A percentile compares a stretch with the other conserved stretches of the same genome.
Conservation (phyloP, 352 stramenopile genomes). For the Pythium brassicae region DNA sequence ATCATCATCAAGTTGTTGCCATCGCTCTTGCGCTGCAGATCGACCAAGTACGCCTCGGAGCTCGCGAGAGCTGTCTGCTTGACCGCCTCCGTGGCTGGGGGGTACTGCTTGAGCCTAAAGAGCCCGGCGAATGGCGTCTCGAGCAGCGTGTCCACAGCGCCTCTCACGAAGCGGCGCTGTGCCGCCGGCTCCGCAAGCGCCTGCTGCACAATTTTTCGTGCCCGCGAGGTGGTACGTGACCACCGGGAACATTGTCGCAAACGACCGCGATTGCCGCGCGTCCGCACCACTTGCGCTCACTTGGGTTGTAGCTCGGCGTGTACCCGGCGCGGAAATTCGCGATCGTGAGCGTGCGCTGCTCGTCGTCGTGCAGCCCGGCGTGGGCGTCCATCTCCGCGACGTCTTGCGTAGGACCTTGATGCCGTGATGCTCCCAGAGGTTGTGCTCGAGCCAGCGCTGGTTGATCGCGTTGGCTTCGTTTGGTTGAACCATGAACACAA, state of each 20-base stretch:
- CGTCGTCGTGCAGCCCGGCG: slow-evolving; percentile 27
- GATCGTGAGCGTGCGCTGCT: slow-evolving; percentile 64
- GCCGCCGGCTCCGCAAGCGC: slow-evolving; percentile 81
- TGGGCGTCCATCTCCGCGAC: slow-evolving; percentile 52
- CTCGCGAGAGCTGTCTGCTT: slow-evolving; percentile 71
- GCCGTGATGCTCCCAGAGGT: slow-evolving; percentile 81
- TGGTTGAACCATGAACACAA: slow-evolving; percentile 91
- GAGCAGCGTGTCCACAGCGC: slow-evolving; percentile 62
- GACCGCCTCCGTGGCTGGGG: slow-evolving; percentile 49
- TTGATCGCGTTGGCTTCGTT: slow-evolving; percentile 90
- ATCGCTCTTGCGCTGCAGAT: slow-evolving; percentile 97
- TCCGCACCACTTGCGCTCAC: slow-evolving; percentile 86
- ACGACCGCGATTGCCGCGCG: slow-evolving; percentile 83
- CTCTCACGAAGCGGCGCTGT: slow-evolving; percentile 88
- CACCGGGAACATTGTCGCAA: slow-evolving; percentile 94
- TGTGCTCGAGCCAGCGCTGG: slow-evolving; percentile 91
- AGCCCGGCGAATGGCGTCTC: slow-evolving; percentile 93
- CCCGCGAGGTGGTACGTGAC: slow-evolving; percentile 96
- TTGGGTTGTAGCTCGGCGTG: slow-evolving; percentile 94
- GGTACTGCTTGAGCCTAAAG: slow-evolving; percentile 91
- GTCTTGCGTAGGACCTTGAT: slow-evolving; percentile 77
- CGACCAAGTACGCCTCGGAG: slow-evolving; percentile 90
- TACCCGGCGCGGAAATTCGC: slow-evolving; percentile 97
- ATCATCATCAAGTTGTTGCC: too few relatives aligned
- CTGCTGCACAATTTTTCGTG: slow-evolving; percentile 99